Evolutionary conservation across 2,329 filamentous ascomycete species (phyloP).

Genomic region (Calonectria pseudoturangicola): DNA sequence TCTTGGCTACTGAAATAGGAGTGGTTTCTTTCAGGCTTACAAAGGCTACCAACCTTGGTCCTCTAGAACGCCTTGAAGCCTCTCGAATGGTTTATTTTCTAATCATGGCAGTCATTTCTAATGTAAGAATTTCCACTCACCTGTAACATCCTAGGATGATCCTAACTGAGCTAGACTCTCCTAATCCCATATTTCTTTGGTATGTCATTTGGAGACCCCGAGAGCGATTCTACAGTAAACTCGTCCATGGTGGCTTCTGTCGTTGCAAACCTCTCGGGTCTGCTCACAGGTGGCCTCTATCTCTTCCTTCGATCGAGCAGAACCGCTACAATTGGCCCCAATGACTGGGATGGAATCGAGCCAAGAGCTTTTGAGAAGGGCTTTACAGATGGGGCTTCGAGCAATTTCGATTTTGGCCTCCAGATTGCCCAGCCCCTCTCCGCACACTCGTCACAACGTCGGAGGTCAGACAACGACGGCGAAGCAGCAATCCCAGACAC

Average conservation of each 20-base stretch:
- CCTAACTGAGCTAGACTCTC: slow-evolving; percentile 68
- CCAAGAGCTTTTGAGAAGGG: slow-evolving; percentile 44
- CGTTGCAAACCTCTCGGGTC: slow-evolving; percentile 78
- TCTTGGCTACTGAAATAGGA: slow-evolving; percentile 70
- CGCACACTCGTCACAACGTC: slow-evolving; percentile 25
- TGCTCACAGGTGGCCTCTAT: slow-evolving; percentile 79
- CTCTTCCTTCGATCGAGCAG: slow-evolving; percentile 80
- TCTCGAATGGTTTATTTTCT: slow-evolving; percentile 83
- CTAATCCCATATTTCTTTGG: slow-evolving; percentile 79
- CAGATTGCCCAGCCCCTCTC: slow-evolving; percentile 41
- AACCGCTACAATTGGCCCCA: slow-evolving; percentile 71
- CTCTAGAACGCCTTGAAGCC: slow-evolving; percentile 76
- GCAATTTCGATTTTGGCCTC: slow-evolving; percentile 39
- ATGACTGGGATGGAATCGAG: slow-evolving; percentile 61
- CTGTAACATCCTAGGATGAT: background rate
- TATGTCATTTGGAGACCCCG: slow-evolving; percentile 67
- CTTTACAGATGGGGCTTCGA: slow-evolving; percentile 41
- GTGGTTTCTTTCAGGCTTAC: slow-evolving; percentile 75
- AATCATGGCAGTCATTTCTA: slow-evolving; percentile 72
- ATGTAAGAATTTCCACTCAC: slow-evolving; percentile 66
- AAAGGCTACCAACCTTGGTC: slow-evolving; percentile 72
- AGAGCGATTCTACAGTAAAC: slow-evolving; percentile 64
- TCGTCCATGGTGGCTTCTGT: slow-evolving; percentile 79
- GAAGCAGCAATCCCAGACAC: slow-evolving; percentile 21
- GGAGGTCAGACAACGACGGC: slow-evolving; percentile 23